These are phyloP conservation scores for Phytophthora chlamydospora DNA, from an alignment of 352 stramenopile species.

Conservation along the genomic window DNA sequence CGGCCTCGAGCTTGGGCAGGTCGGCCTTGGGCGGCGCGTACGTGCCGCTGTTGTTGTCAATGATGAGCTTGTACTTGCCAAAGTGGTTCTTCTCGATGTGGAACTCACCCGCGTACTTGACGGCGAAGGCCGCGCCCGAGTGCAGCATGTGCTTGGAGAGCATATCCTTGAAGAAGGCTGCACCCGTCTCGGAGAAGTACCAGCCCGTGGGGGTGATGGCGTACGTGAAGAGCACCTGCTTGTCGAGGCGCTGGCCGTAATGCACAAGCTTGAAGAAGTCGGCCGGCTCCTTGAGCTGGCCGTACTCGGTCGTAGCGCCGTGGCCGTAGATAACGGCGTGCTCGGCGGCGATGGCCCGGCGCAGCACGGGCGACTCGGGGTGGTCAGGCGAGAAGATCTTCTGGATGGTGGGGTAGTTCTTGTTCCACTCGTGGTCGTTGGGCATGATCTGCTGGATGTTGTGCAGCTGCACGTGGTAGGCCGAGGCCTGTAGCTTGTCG, in stretches of 20 bases:
- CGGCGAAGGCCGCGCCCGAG: constrained; percentile 27
- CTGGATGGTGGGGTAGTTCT: constrained; percentile 31
- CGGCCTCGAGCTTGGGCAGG: constrained; percentile 31
- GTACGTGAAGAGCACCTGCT: constrained; percentile 47
- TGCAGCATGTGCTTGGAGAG: constrained; percentile 51
- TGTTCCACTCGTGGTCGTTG: constrained; percentile 39
- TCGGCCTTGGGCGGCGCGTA: constrained; percentile 37
- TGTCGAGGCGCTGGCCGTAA: constrained; percentile 29
- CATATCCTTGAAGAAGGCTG: constrained; percentile 47
- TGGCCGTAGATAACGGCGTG: constrained; percentile 43
- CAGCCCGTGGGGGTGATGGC: constrained; percentile 37
- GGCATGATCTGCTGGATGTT: constrained; percentile 29
- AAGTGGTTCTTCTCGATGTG: constrained; percentile 28
- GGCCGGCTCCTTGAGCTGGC: constrained; percentile 4
- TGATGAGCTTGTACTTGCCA: constrained; percentile 31
- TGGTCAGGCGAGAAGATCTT: constrained; percentile 39
- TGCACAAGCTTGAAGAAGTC: constrained; percentile 43
- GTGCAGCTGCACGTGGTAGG: constrained; percentile 40
- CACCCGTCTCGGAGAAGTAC: constrained; percentile 47
- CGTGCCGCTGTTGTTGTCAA: constrained; percentile 50
- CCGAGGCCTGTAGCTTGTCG: constrained; percentile 23
- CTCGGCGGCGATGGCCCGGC: constrained; percentile 26
- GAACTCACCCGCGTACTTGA: constrained; percentile 44
- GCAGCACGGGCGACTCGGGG: constrained; percentile 30
- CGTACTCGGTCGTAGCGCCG: constrained; percentile 23